phyloP scores from a whole-genome alignment of 441 rosid species.

The Populus hybrid region DNA sequence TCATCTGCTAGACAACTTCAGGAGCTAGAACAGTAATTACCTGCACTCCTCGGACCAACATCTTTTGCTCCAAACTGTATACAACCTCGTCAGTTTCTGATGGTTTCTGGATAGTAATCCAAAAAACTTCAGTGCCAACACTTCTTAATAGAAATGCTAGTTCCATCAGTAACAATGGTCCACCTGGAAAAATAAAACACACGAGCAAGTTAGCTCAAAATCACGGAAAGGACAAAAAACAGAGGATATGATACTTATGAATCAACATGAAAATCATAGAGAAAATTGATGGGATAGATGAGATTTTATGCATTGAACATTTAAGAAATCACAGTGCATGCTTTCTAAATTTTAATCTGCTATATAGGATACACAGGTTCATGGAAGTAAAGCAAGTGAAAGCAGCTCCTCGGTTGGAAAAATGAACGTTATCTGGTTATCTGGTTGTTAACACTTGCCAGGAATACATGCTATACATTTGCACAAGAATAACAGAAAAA shows the following conservation, averaged over 20 bases:
- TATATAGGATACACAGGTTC: background rate
- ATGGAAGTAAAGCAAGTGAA: background rate
- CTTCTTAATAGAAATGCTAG: conserved; percentile 60
- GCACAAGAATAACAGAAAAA: background rate
- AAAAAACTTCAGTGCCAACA: conserved; percentile 58
- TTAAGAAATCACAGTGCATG: background rate
- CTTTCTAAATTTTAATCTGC: background rate
- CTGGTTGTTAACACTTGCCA: background rate
- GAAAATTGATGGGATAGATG: background rate
- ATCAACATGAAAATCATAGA: background rate
- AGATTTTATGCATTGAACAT: background rate
- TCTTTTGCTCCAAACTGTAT: conserved; percentile 63
- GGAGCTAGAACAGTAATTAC: conserved; percentile 19
- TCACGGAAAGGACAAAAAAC: background rate
- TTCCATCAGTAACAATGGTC: conserved; percentile 65
- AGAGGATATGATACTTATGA: conserved; percentile 3
- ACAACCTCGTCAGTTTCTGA: conserved; percentile 39
- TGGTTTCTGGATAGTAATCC: conserved; percentile 56
- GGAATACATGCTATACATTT: background rate
- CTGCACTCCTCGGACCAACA: conserved; percentile 61
- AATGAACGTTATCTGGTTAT: background rate
- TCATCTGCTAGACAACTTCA: background rate
- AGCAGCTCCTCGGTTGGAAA: background rate
- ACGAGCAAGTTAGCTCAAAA: background rate
- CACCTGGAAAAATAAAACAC: conserved; percentile 34